A percentile compares a stretch with the other conserved stretches of the same genome.
Conservation (phyloP, 2,329 filamentous ascomycete genomes). For the Aureobasidium subglaciale region DNA sequence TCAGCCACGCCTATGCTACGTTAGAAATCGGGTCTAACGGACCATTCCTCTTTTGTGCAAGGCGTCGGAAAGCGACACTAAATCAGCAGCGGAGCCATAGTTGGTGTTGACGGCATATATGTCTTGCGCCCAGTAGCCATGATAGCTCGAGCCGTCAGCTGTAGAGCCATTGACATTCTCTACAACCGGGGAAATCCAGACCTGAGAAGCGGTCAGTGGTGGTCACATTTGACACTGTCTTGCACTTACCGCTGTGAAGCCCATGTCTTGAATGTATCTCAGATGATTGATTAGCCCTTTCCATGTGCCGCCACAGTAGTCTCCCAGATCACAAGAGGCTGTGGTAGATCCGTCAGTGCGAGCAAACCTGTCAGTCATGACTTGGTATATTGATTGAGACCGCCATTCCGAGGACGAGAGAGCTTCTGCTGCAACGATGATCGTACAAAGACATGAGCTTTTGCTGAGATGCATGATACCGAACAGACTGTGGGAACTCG, state of each 20-base stretch:
- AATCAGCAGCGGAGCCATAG: constrained; percentile 32
- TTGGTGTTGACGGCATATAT: constrained; percentile 35
- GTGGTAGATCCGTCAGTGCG: constrained; percentile 34
- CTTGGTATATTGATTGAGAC: constrained; percentile 35
- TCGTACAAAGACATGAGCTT: not conserved
- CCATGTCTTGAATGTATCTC: constrained; percentile 57
- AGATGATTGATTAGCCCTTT: constrained; percentile 51
- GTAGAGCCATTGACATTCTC: constrained; percentile 30
- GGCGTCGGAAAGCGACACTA: constrained; percentile 29
- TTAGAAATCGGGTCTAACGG: constrained; percentile 3
- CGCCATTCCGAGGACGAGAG: constrained; percentile 31
- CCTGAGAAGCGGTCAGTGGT: constrained; percentile 16
- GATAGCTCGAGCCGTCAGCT: constrained; percentile 40
- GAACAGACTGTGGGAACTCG: too few relatives aligned
- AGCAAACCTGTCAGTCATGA: constrained; percentile 38
- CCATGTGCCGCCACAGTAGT: constrained; percentile 58
- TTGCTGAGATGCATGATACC: not conserved
- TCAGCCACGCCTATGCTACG: constrained; percentile 13
- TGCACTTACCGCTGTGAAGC: constrained; percentile 47
- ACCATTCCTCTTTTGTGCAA: constrained; percentile 32
- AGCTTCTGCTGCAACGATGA: not conserved
- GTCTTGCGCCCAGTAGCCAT: constrained; percentile 50
- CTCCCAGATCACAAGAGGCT: constrained; percentile 25
- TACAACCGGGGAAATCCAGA: constrained; percentile 51
- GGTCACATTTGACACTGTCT: fast-evolving